Base-by-base conservation (phyloP, 768 basidiomycete genomes). In the Imleria badia region DNA sequence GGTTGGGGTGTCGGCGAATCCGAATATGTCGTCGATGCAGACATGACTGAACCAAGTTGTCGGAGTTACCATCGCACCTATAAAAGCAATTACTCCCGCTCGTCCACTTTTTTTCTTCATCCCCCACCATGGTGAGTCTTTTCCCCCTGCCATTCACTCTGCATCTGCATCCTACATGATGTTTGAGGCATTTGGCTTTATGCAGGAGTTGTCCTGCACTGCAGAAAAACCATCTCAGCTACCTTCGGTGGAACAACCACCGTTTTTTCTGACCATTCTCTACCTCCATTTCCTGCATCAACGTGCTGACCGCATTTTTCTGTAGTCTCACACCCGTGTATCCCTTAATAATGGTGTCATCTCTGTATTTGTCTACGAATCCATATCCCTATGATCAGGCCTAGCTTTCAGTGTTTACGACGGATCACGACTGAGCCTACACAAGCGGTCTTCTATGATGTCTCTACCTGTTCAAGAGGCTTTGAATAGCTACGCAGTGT, bases 161-260 rank as follows among this genome's bases (percentile, higher is more conserved):
- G 22, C 54, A 80, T 82, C 82, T 22, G 0, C 33, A n/a, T 54
- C 29, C 10, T 47, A 50, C 59, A 83, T 86, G 88, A 90, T 90
- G 87, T 85, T 88, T 89, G 88, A 90, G 88, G 88, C 88, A 90
- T 89, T 89, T 90, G 87, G 88, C 88, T 89, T 89, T 89, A 90
- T 61, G 87, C 82, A 75, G 81, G 78, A 57, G 58, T 20, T 23
- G 64, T 73, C 82, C 81, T 81, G 84, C 86, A 76, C 71, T 90
- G 89, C 85, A 87, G 88, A 91, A 86, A 66, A 83, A 62, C 69
- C 78, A 88, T 82, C 89, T 91, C 89, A 90, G 87, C 88, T 90
- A 90, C 89, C 89, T 91, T 88, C 86, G 82, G 82, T 78, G 76
- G 70, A 73, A 69, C 49, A 54, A 47, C 54, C 69, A 71, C 78